Base-by-base conservation (phyloP, 2,329 filamentous ascomycete species). In the Iodosphaeria phyllophila region DNA sequence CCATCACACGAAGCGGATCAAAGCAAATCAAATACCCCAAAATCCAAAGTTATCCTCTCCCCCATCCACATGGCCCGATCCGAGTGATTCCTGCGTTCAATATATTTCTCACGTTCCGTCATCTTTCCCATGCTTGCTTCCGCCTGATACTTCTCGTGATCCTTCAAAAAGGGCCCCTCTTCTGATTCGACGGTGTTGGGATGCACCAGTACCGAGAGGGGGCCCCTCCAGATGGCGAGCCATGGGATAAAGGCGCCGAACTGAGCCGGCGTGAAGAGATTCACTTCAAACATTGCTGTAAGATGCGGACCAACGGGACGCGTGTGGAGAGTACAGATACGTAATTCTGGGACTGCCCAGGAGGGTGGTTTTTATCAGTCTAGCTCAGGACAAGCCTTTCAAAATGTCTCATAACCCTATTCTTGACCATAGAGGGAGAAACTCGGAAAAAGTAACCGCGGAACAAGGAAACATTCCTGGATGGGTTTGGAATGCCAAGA, bases 271-370 rank as follows among this genome's bases (percentile, higher is more conserved):
- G 74, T 82, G 46, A 86, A 80, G 12, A 92, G 22, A 37, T 91
- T 91, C 22, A 92, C 80, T 50, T 93, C 84, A 39, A 92, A 92
- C 82, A 92, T 92, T 26, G 72, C 76, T 1, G 82, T 48, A 0
- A 76, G 73, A 45, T 92, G 83, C 1, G 83, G 83, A 0, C 83
- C 84, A 15, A 92, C 49, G 0, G 83, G 80, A 9, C 54, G 50
- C 35, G 89, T 74, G 64, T 69, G 91, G 35, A 92, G 56, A 9
- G 49, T 58, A 45, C 92, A 92, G 37, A 91, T 74, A 27, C 82
- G 65, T 11, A 92, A 57, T 44, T 92, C 83, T 6, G 83, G 82
- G 41, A 92, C 77, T 83, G 31, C 11, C 4, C n/a, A n/a, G n/a
- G n/a, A n/a, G n/a, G n/a, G n/a, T n/a, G n/a, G n/a, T n/a, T n/a